Evolutionary conservation across 2,329 filamentous ascomycete genomes (phyloP).

Genomic region (Verticillium albo-atrum): DNA sequence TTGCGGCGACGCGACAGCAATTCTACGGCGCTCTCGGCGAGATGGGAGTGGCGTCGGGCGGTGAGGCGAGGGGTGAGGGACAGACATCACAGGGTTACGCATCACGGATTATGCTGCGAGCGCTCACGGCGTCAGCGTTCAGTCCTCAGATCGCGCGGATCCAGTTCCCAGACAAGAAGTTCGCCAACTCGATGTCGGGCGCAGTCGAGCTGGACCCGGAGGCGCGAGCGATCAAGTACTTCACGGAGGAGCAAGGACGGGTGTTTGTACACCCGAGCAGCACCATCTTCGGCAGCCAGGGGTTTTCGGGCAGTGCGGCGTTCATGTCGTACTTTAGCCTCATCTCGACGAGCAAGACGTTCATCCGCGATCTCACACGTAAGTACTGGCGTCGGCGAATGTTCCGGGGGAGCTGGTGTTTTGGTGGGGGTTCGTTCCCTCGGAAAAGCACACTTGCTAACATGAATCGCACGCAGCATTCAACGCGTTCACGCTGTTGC

Average conservation of each 20-base stretch:
- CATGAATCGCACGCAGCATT: slow-evolving; percentile 52
- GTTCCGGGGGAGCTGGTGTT: background rate
- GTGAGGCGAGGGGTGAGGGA: slow-evolving; percentile 13
- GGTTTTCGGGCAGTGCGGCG: slow-evolving; percentile 67
- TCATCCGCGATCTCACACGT: slow-evolving; percentile 87
- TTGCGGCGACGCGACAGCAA: slow-evolving; percentile 79
- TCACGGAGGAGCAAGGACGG: slow-evolving; percentile 75
- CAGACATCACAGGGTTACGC: background rate
- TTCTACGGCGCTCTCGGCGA: slow-evolving; percentile 84
- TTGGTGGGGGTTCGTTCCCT: background rate
- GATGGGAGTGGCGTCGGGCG: slow-evolving; percentile 65
- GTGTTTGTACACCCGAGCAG: slow-evolving; percentile 93
- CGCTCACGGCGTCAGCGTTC: slow-evolving; percentile 69
- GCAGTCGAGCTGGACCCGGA: slow-evolving; percentile 92
- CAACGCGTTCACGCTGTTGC: slow-evolving; percentile 80
- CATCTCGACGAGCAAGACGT: slow-evolving; percentile 88
- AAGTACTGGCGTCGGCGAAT: slow-evolving; percentile 36
- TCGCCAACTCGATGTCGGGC: slow-evolving; percentile 78
- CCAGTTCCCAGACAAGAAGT: slow-evolving; percentile 93
- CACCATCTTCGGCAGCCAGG: slow-evolving; percentile 77
- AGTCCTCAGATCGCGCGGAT: slow-evolving; percentile 88
- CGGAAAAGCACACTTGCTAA: slow-evolving; percentile 4
- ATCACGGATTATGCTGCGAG: slow-evolving; percentile 52
- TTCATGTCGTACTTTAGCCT: slow-evolving; percentile 91
- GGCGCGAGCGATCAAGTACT: slow-evolving; percentile 88